Evolutionary conservation across 2,329 filamentous ascomycete genomes (phyloP).

Genomic region (Arthrobotrys pseudoclavata): DNA sequence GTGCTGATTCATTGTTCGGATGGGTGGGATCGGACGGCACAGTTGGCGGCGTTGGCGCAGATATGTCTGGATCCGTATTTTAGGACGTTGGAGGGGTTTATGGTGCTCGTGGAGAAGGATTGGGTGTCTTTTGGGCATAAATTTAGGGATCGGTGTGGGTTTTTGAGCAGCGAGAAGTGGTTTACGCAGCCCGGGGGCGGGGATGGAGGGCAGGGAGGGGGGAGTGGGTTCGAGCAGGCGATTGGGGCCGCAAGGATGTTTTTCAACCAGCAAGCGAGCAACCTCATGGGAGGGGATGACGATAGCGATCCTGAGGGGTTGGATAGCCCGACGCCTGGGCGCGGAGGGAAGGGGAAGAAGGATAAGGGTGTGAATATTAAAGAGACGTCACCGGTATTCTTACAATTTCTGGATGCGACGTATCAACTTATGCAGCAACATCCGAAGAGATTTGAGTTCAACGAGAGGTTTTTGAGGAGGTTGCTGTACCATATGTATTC

Average conservation of each 20-base stretch:
- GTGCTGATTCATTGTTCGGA: constrained; percentile 98
- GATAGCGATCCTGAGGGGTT: constrained; percentile 75
- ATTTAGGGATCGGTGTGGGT: constrained; percentile 92
- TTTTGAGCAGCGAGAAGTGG: constrained; percentile 92
- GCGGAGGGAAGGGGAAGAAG: constrained; percentile 60
- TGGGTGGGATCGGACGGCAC: constrained; percentile 97
- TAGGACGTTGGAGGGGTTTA: constrained; percentile 92
- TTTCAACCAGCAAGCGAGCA: constrained; percentile 76
- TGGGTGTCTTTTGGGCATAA: constrained; percentile 98
- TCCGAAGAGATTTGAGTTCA: constrained; percentile 93
- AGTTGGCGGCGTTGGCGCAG: constrained; percentile 90
- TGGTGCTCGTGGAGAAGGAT: constrained; percentile 94
- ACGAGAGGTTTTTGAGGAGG: constrained; percentile 89
- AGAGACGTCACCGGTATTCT: constrained; percentile 95
- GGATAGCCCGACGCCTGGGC: constrained; percentile 55
- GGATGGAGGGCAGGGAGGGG: constrained; percentile 68
- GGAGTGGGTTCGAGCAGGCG: constrained; percentile 81
- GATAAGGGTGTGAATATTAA: constrained; percentile 67
- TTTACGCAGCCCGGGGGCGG: constrained; percentile 82
- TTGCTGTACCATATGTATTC: constrained; percentile 94
- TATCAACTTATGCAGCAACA: constrained; percentile 90
- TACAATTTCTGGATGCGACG: constrained; percentile 94
- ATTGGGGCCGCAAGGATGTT: constrained; percentile 87
- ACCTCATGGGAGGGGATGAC: constrained; percentile 74
- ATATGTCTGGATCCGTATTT: constrained; percentile 96